Base-by-base conservation (phyloP, 306 rosid species). In the Arachis hypogaea region DNA sequence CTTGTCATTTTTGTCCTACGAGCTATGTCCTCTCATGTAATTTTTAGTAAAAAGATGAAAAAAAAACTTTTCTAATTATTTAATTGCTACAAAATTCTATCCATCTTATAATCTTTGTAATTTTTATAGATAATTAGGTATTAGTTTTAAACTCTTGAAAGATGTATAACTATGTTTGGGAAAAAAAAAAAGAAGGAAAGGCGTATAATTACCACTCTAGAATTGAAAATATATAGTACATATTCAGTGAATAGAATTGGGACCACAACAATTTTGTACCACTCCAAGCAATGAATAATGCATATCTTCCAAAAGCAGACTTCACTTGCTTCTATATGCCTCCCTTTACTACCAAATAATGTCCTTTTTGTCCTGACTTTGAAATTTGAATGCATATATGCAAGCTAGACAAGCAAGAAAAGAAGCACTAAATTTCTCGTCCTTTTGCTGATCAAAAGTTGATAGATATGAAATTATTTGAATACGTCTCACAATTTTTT, bases 241-340 rank as follows among this genome's bases (percentile, higher is more conserved):
- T 22, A 22, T 22, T 22, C 28, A 22, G 28, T 22, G 28, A 22
- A 22, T 22, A 22, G 28, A 22, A 22, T 22, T 22, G 1, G 73
- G 69, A 30, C 77, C 69, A 47, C 64, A 57, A 42, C 41, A 28
- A 38, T 36, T 36, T 36, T 61, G 77, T 47, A 52, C 50, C 7
- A 12, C 69, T 43, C 54, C 61, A 44, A 18, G 68, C 43, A 80
- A 62, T 22, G 50, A 72, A 74, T 69, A 80, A 68, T 65, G 66
- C 38, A 76, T 43, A 29, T 60, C 65, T 69, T 80, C 68, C 9
- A 3, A 18, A 11, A 43, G 54, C 54, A 41, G 40, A 11, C 60
- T 6, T 11, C 12, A 6, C 9, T 50, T 47, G 66, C 55, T 33
- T 51, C 61, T n/a, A 45, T 22, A 14, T 14, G 49, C n/a, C 33